These are phyloP conservation scores for Aspergillus nidulans DNA, from an alignment of 495 filamentous ascomycete species.

Conservation along the genomic window DNA sequence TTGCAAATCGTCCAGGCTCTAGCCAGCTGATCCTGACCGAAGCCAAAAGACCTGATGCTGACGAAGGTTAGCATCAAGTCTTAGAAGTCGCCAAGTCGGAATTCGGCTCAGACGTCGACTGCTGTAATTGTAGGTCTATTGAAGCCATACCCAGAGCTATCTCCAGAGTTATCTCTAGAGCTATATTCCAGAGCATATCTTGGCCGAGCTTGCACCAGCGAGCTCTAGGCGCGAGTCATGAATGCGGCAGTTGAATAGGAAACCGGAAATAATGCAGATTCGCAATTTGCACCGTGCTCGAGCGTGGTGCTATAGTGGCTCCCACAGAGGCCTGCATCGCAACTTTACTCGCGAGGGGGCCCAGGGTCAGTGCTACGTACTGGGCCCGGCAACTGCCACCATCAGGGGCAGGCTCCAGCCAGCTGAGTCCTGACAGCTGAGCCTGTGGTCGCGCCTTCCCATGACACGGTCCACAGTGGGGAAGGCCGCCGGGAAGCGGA, in stretches of 20 bases:
- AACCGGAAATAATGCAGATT: background rate
- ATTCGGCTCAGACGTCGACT: background rate
- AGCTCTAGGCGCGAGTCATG: background rate
- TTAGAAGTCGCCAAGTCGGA: conserved; percentile 2
- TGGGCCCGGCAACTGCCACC: background rate
- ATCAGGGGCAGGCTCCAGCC: background rate
- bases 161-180: no score
- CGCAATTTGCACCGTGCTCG: background rate
- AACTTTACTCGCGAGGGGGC: no score
- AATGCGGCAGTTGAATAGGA: background rate
- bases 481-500: background rate
- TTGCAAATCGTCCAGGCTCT: no score
- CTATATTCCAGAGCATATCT: no score
- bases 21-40: background rate
- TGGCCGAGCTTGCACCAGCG: background rate
- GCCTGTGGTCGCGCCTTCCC: background rate
- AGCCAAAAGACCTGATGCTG: background rate
- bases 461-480: conserved; percentile 2
- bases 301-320: background rate
- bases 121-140: no score
- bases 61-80: no score
- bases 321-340: background rate
- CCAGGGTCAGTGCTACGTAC: background rate
- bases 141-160: background rate
- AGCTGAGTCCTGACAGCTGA: background rate